These are phyloP conservation scores for Cairneyella variabilis DNA, from an alignment of 495 filamentous ascomycete genomes.

Conservation along the genomic window DNA sequence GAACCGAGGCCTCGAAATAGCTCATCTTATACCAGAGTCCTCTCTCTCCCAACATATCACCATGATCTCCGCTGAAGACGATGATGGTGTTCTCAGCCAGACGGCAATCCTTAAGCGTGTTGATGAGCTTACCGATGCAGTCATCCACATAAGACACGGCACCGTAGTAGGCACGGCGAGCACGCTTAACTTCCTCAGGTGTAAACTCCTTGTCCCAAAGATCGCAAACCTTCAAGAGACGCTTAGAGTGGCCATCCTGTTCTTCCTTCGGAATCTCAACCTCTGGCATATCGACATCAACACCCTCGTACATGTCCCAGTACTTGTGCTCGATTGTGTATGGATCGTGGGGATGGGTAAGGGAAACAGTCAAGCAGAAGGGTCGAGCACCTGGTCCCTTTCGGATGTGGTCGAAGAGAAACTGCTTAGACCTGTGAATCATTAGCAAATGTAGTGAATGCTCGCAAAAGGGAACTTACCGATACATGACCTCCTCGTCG, in stretches of 20 bases:
- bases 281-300: conserved; percentile 78
- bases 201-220: conserved; percentile 72
- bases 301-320: conserved; percentile 83
- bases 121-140: conserved; percentile 74
- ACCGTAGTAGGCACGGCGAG: conserved; percentile 81
- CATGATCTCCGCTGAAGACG: conserved; percentile 84
- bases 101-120: conserved; percentile 66
- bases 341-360: conserved; percentile 89
- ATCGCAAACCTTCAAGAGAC: conserved; percentile 76
- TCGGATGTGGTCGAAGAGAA: conserved; percentile 77
- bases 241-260: conserved; percentile 77
- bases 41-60: conserved; percentile 88
- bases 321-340: conserved; percentile 86
- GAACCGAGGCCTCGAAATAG: conserved; percentile 80
- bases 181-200: conserved; percentile 73
- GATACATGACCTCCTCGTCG: conserved; percentile 89
- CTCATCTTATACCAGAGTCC: conserved; percentile 95
- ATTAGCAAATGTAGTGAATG: conserved; percentile 1
- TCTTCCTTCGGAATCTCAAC: conserved; percentile 69
- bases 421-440: conserved; percentile 59
- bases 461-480: conserved; percentile 24
- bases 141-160: conserved; percentile 87
- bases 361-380: conserved; percentile 83
- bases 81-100: conserved; percentile 80
- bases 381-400: conserved; percentile 62